Conservation (phyloP, 768 basidiomycete species). For the Agrocybe chaxingu region DNA sequence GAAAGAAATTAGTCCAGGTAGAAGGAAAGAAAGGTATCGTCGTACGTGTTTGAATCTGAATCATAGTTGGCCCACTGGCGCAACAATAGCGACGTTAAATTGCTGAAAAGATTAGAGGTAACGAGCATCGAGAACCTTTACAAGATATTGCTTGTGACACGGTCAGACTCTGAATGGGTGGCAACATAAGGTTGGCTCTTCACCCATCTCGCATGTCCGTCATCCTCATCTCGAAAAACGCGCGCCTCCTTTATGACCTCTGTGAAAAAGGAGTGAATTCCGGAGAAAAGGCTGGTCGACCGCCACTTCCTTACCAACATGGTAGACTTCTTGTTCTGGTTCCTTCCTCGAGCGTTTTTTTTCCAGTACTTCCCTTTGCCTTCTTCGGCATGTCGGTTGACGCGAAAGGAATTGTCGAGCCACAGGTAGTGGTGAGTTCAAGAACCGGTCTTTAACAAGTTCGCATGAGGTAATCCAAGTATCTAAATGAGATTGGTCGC, state of each 20-base stretch:
- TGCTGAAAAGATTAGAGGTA: not conserved
- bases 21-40: not conserved
- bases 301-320: conserved; percentile 40
- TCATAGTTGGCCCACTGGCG: conserved; percentile 65
- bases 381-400: not conserved
- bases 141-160: conserved; percentile 50
- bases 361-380: conserved; percentile 13
- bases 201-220: conserved; percentile 45
- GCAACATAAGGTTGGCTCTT: conserved; percentile 16
- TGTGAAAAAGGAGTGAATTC: conserved; percentile 18
- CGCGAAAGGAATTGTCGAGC: not conserved
- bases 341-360: conserved; percentile 12
- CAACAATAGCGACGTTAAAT: not conserved
- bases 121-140: conserved; percentile 48
- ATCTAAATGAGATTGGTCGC: too few species aligned
- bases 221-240: conserved; percentile 30
- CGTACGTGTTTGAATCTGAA: conserved; percentile 55
- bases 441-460: too few species aligned
- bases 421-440: not conserved
- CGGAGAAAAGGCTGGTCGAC: not conserved
- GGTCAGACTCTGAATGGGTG: not conserved
- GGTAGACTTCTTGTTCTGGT: conserved; percentile 31
- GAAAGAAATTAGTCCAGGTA: not conserved
- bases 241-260: conserved; percentile 63
- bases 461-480: too few species aligned